phyloP scores from a whole-genome alignment of 441 rosid species.

The Populus tomentosa region DNA sequence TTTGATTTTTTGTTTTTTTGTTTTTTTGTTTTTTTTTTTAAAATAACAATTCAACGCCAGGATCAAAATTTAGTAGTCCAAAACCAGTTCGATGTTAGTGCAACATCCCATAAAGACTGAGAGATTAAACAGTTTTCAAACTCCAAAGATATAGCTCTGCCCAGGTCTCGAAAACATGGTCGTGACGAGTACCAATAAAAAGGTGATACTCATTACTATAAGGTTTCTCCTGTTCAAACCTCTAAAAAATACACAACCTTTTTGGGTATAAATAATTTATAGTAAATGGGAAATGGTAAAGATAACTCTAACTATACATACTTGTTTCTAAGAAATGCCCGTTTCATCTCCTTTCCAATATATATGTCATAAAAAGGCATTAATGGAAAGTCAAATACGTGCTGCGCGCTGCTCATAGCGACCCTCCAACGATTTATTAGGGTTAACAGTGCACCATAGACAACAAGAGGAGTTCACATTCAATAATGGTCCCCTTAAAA shows the following conservation, averaged over 20 bases:
- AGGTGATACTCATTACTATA: conserved; percentile 30
- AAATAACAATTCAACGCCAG: neutral
- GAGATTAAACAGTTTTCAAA: conserved; percentile 14
- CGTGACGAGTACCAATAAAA: conserved; percentile 45
- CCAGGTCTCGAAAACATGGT: conserved; percentile 47
- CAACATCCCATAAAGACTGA: neutral
- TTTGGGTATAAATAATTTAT: neutral
- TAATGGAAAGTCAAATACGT: conserved; percentile 19
- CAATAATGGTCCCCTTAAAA: conserved; percentile 10
- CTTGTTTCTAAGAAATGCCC: neutral
- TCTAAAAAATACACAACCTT: neutral
- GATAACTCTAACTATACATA: neutral
- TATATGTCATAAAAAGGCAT: neutral
- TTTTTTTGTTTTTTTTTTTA: no score
- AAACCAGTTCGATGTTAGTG: neutral
- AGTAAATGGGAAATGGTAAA: neutral
- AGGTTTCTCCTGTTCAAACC: neutral
- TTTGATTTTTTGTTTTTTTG: no score
- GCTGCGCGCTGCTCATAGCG: neutral
- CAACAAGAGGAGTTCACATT: neutral
- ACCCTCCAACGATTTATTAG: conserved; percentile 6
- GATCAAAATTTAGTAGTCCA: neutral
- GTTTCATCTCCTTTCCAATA: neutral
- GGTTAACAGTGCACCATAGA: conserved; percentile 16
- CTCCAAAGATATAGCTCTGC: conserved; percentile 26